Percentiles rank a stretch among this genome's conserved stretches.
phyloP scores from a whole-genome alignment of 768 basidiomycete species.

The Boletus eberwhitei region DNA sequence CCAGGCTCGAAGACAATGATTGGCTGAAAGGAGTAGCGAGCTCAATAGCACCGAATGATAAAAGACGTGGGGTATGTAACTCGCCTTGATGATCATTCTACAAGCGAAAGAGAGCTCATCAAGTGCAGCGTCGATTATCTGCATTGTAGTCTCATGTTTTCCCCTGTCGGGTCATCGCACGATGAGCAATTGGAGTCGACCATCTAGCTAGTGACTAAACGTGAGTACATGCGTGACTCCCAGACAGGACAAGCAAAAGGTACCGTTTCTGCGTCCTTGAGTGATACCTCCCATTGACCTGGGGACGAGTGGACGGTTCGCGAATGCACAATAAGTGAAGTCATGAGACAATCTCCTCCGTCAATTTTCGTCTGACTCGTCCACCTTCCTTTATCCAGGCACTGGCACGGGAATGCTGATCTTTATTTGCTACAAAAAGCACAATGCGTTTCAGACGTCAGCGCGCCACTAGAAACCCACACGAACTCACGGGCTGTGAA shows the following conservation, averaged over 20 bases:
- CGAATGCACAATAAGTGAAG: too few species aligned
- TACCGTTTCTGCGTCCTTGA: not conserved
- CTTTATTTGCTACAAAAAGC: too few species aligned
- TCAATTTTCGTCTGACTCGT: not conserved
- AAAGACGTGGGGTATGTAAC: not conserved
- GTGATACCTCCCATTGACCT: not conserved
- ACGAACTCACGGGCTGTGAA: too few species aligned
- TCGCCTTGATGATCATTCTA: not conserved
- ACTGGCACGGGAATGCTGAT: not conserved
- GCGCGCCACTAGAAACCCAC: too few species aligned
- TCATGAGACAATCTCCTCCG: too few species aligned
- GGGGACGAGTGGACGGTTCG: too few species aligned
- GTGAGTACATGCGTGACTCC: not conserved
- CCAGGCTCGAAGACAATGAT: not conserved
- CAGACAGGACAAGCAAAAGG: not conserved
- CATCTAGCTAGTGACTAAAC: not conserved
- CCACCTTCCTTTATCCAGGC: not conserved
- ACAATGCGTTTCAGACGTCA: too few species aligned
- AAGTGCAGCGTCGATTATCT: too few species aligned
- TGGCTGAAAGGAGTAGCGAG: not conserved
- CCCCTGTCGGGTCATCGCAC: not conserved
- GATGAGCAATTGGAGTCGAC: not conserved
- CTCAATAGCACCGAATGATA: not conserved
- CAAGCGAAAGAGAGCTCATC: not conserved
- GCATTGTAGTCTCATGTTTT: too few species aligned